Conservation (phyloP, 2,329 filamentous ascomycete genomes). For the Cladosporium phlei region DNA sequence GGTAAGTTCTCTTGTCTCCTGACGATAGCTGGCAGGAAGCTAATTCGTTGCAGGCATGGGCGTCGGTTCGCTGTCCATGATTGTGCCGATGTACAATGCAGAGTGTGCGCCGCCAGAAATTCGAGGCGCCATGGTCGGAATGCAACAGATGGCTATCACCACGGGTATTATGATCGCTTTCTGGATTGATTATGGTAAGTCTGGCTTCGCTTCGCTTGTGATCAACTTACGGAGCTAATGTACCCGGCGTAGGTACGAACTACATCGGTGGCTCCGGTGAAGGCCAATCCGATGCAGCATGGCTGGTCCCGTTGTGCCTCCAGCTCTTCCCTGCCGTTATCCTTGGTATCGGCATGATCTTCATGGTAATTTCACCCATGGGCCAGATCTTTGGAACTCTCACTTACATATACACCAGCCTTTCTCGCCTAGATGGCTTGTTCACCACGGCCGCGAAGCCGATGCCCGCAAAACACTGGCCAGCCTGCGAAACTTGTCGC, state of each 20-base stretch:
- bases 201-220: conserved; percentile 20
- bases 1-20: conserved; percentile 19
- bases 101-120: conserved; percentile 57
- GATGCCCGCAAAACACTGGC: conserved; percentile 63
- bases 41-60: conserved; percentile 67
- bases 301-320: conserved; percentile 67
- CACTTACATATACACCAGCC: conserved; percentile 51
- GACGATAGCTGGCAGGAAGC: conserved; percentile 34
- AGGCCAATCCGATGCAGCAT: conserved; percentile 62
- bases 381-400: background rate
- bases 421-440: conserved; percentile 70
- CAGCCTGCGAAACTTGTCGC: conserved; percentile 56
- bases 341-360: conserved; percentile 66
- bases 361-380: background rate
- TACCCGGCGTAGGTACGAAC: conserved; percentile 26
- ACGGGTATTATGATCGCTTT: conserved; percentile 55
- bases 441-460: conserved; percentile 63
- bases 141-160: conserved; percentile 60
- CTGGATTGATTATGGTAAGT: conserved; percentile 34
- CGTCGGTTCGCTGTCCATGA: conserved; percentile 64
- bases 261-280: conserved; percentile 52
- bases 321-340: conserved; percentile 64
- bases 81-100: conserved; percentile 44
- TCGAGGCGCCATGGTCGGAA: conserved; percentile 60
- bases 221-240: background rate